A percentile compares a stretch with the other conserved stretches of the same genome.
Evolutionary conservation across 331 rosid species (phyloP).

Genomic region (Pyrus hybrid): DNA sequence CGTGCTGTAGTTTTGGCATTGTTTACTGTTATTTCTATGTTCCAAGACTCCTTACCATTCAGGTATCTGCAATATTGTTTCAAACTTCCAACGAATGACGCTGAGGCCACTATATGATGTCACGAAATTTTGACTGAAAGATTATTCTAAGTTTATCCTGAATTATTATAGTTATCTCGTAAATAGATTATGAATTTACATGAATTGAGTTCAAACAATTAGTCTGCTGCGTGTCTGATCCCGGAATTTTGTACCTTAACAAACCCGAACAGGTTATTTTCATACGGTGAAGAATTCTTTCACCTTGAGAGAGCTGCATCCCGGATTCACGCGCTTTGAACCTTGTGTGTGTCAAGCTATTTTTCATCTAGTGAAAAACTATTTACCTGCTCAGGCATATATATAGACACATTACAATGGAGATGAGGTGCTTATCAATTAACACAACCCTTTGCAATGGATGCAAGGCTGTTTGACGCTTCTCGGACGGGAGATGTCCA

Average conservation of each 20-base stretch:
- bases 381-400: too few species aligned
- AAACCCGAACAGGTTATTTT: neutral
- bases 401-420: too few species aligned
- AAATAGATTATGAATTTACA: neutral
- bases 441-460: constrained; percentile 5
- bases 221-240: neutral
- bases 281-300: neutral
- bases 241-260: neutral
- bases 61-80: too few species aligned
- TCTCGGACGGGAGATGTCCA: constrained; percentile 11
- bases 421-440: too few species aligned
- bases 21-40: too few species aligned
- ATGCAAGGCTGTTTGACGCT: constrained; percentile 19
- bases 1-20: too few species aligned
- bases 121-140: neutral
- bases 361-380: too few species aligned
- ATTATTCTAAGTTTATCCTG: neutral
- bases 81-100: neutral
- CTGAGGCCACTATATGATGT: neutral
- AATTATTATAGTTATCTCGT: neutral
- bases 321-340: too few species aligned
- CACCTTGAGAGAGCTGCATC: too few species aligned
- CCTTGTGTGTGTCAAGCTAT: too few species aligned
- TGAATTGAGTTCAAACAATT: neutral
- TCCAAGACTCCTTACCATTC: too few species aligned